phyloP scores from a whole-genome alignment of 352 stramenopile genomes.

The Peronosclerospora sorghi region DNA sequence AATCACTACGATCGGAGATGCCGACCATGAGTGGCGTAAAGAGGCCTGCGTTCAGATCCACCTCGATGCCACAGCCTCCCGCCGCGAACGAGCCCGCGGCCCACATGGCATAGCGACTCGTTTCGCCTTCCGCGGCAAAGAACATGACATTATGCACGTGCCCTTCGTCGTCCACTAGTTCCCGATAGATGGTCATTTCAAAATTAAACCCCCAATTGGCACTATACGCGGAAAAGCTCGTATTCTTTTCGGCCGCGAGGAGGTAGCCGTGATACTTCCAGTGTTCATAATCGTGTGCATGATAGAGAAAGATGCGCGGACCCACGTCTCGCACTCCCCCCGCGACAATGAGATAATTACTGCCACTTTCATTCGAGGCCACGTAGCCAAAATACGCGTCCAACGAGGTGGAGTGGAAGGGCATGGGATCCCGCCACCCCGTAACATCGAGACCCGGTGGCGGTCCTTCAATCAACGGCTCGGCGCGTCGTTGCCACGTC shows the following conservation, averaged over 20 bases:
- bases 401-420: conserved; percentile 47
- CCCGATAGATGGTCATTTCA: conserved; percentile 53
- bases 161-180: conserved; percentile 44
- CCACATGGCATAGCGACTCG: conserved; percentile 54
- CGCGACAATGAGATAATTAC: conserved; percentile 48
- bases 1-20: conserved; percentile 48
- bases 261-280: conserved; percentile 62
- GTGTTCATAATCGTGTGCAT: conserved; percentile 43
- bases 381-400: conserved; percentile 27
- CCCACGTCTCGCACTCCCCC: conserved; percentile 41
- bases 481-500: conserved; percentile 45
- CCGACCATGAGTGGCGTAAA: conserved; percentile 51
- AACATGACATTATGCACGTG: conserved; percentile 54
- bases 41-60: conserved; percentile 18
- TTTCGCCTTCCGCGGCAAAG: conserved; percentile 39
- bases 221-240: conserved; percentile 46
- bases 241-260: conserved; percentile 46
- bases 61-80: conserved; percentile 8
- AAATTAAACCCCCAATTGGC: conserved; percentile 56
- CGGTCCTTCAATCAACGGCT: conserved; percentile 37
- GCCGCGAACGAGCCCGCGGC: conserved; percentile 27
- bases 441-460: conserved; percentile 43
- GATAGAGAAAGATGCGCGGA: conserved; percentile 55
- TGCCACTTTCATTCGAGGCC: conserved; percentile 5
- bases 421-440: conserved; percentile 50